Conservation (phyloP, 805 yeast genomes). For the Yarrowia sp. region DNA sequence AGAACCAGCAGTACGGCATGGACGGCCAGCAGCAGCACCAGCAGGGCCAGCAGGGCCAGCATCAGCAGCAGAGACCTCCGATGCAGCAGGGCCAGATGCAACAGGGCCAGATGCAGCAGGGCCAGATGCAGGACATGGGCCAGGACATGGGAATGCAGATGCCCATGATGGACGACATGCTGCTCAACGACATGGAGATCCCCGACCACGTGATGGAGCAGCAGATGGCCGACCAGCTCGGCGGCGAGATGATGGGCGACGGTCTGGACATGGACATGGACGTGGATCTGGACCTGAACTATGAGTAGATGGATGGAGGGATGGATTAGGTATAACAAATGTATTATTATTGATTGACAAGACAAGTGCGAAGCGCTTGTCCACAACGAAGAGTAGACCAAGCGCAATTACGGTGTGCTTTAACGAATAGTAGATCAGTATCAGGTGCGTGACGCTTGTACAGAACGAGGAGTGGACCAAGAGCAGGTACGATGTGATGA, state of each 20-base stretch:
- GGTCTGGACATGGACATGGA: slow-evolving; percentile 37
- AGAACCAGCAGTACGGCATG: slow-evolving; percentile 31
- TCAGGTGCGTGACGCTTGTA: too few species aligned
- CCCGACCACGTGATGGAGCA: slow-evolving; percentile 40
- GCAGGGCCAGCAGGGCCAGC: neutral
- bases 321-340: slow-evolving; percentile 1
- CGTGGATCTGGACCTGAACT: slow-evolving; percentile 31
- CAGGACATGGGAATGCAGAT: slow-evolving; percentile 38
- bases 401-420: too few species aligned
- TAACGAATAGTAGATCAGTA: too few species aligned
- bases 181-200: slow-evolving; percentile 36
- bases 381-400: too few species aligned
- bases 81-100: slow-evolving; percentile 17
- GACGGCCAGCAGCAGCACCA: slow-evolving; percentile 29
- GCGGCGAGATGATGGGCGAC: slow-evolving; percentile 38
- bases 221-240: slow-evolving; percentile 41
- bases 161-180: slow-evolving; percentile 31
- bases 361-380: too few species aligned
- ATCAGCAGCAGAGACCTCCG: slow-evolving; percentile 13
- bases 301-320: slow-evolving; percentile 21
- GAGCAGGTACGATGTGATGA: too few species aligned
- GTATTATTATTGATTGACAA: slow-evolving; percentile 20
- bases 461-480: too few species aligned
- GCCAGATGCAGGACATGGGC: slow-evolving; percentile 37
- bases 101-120: slow-evolving; percentile 33